Base-by-base conservation (phyloP, 2,329 filamentous ascomycete genomes). In the Nemania sp. region DNA sequence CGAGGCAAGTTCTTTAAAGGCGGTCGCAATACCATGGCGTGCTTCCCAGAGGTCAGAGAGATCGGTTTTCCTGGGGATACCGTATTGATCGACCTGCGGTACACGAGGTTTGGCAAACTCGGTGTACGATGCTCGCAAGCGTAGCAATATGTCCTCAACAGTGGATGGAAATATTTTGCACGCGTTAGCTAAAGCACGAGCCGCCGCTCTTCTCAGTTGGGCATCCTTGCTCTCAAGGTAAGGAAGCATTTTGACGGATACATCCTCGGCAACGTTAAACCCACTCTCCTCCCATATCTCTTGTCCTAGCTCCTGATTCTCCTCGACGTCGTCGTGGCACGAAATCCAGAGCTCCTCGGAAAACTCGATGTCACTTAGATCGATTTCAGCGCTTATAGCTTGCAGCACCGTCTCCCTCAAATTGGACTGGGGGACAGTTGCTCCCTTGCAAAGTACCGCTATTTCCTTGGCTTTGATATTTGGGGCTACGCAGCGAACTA, bases 271-370 rank as follows among this genome's bases (percentile, higher is more conserved):
- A 13, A 95, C 82, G 67, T 91, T 82, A 68, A 98, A 91, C 7
- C 89, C 91, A 77, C 95, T 97, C 76, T 98, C 96, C 76, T 97
- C 93, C 96, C 96, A 99, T 41, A 99, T 97, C 13, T 95, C 92
- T 59, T 86, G 87, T 6, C 92, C 95, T 61, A 97, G 84, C 53
- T 94, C 93, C 8, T 87, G 87, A 74, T 98, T 98, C 78, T 98
- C 94, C 51, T 92, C 89, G 22, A 93, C 89, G 73, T 97, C 93
- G 72, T 99, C 96, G 75, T 99, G 94, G 75, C 90, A 95, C 51
- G 93, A 93, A 49, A 99, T 86, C 94, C 94, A 99, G 24, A 99
- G 92, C 77, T 98, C 93, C 69, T 96, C 91, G 2, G 92, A 96
- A 76, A 94, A 96, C 32, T 90, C 87, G 38, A 94, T 85, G 60